Base-by-base conservation (phyloP, 352 stramenopile species). In the Globisporangium echinulatum region DNA sequence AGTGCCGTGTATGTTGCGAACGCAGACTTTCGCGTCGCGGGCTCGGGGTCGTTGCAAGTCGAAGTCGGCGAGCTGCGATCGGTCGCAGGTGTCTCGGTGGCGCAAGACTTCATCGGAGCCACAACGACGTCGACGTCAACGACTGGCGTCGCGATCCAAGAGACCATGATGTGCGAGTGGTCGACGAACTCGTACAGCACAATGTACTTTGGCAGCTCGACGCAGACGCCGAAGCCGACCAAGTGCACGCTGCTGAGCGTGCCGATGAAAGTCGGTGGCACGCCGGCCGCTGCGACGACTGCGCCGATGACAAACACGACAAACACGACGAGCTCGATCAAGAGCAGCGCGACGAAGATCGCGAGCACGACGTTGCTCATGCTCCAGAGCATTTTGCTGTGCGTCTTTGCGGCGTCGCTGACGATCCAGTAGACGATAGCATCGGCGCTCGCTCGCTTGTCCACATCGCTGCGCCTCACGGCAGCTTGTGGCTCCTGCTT, bases 1-100 rank as follows among this genome's bases (percentile, higher is more conserved):
- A 59, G 54, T 36, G 38, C 38, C 25, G 54, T 59, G 54, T 52
- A 59, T 36, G 54, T 53, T 15, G 54, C 51, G n/a, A 33, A 52
- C 44, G 54, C 46, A 0, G 6, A 46, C 33, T 59, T 59, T 14
- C 13, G 33, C 15, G 9, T 59, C 17, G 14, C 47, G 4, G 43
- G 54, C 11, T 52, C 11, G 1, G 54, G 54, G 2, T 13, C 17
- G 9, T 33, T 59, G 1, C 54, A 53, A 43, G 54, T 49, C 10
- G 33, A 49, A 7, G 33, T 59, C 15, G 46, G 46, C 19, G 54
- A 59, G 54, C 52, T 59, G 43, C 51, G 36, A 19, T 36, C 36
- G 8, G 51, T 40, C 19, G 51, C 51, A 2, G 51, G 51, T 19
- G 37, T 55, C 13, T 15, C 51, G 5, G 6, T 14, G 3, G 51